Percentiles rank a stretch among this genome's conserved stretches.
phyloP scores from a whole-genome alignment of 139 green algal species.

The Chlamydomonas urium region DNA sequence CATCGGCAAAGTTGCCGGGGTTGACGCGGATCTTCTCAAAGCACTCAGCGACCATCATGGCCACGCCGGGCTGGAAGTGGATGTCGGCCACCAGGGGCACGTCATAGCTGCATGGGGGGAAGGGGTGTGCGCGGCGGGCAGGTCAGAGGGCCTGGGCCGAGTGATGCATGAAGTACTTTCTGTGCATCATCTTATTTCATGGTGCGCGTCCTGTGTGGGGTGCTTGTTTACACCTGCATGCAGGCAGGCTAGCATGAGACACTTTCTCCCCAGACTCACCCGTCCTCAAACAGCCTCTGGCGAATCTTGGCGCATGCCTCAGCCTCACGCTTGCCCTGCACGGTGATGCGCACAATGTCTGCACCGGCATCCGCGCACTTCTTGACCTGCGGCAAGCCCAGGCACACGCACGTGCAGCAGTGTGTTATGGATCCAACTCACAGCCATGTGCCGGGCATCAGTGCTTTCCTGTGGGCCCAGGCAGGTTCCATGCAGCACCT shows the following conservation, averaged over 20 bases:
- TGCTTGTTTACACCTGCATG: too few species aligned
- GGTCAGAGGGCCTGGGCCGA: too few species aligned
- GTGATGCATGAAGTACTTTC: too few species aligned
- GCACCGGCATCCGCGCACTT: conserved; percentile 91
- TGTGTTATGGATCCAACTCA: neutral
- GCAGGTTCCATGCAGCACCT: neutral
- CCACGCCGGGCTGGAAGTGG: conserved; percentile 95
- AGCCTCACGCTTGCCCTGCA: conserved; percentile 92
- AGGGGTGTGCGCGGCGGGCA: neutral
- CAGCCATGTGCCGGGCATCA: neutral
- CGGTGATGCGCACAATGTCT: conserved; percentile 95
- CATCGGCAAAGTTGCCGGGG: conserved; percentile 97
- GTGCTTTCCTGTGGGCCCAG: too few species aligned
- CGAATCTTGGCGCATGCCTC: conserved; percentile 91
- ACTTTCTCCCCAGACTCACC: too few species aligned
- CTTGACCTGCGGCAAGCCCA: conserved; percentile 77
- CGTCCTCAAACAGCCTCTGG: conserved; percentile 88
- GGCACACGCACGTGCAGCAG: neutral
- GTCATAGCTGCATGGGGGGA: conserved; percentile 73
- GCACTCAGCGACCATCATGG: conserved; percentile 94
- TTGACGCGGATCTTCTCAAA: conserved; percentile 98
- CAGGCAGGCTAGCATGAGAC: too few species aligned
- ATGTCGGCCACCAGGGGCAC: conserved; percentile 97
- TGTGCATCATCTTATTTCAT: too few species aligned
- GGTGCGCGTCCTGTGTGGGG: too few species aligned